Evolutionary conservation across 2,329 filamentous ascomycete species (phyloP).

Genomic region (Fusarium heterosporum): DNA sequence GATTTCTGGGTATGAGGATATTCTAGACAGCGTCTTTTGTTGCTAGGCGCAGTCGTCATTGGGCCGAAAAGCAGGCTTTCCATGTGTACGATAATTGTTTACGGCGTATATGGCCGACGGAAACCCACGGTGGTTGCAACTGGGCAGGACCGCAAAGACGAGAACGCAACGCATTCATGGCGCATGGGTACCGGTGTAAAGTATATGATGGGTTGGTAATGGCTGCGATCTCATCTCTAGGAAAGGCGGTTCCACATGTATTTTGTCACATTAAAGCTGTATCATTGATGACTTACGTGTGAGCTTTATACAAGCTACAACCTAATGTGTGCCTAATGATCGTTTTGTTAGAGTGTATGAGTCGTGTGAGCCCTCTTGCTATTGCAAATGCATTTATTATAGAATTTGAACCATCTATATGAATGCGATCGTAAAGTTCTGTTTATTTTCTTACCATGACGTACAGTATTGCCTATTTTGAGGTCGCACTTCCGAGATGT

Average conservation of each 20-base stretch:
- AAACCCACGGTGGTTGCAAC: conserved; percentile 39
- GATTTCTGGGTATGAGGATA: conserved; percentile 24
- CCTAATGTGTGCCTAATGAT: background rate
- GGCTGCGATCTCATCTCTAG: conserved; percentile 49
- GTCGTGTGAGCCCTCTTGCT: background rate
- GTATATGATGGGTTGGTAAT: conserved; percentile 45
- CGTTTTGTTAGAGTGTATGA: background rate
- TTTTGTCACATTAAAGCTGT: conserved; percentile 45
- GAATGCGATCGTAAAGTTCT: background rate
- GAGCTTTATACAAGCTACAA: conserved; percentile 18
- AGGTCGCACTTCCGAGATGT: background rate
- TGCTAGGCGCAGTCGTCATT: conserved; percentile 36
- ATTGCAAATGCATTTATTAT: background rate
- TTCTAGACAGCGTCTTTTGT: conserved; percentile 35
- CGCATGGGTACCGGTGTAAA: conserved; percentile 45
- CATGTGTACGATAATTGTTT: conserved; percentile 48
- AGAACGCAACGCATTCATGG: conserved; percentile 38
- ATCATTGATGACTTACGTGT: conserved; percentile 41
- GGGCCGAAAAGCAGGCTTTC: conserved; percentile 32
- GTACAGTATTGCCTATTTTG: background rate
- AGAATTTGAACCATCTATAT: background rate
- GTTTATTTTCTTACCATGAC: background rate
- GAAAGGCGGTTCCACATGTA: conserved; percentile 46
- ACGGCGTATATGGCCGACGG: conserved; percentile 44
- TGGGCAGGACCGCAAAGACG: conserved; percentile 32